phyloP scores from a whole-genome alignment of 73 alveolate species.

The Loxodes magnus region DNA sequence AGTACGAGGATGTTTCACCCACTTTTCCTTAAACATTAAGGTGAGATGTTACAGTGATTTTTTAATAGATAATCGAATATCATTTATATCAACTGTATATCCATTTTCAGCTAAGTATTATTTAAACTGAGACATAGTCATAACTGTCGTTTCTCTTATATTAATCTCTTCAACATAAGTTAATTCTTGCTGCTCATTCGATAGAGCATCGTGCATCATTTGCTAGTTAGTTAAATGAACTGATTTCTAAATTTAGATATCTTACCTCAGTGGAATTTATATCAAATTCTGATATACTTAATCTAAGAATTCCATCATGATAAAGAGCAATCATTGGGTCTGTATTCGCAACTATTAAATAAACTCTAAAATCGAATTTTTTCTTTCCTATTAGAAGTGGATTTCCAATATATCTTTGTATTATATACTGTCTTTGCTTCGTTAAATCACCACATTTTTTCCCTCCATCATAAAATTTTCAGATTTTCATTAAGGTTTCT shows the following conservation, averaged over 20 bases:
- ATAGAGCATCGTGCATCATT: too few species aligned
- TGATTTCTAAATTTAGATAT: too few species aligned
- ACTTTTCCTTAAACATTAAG: background rate
- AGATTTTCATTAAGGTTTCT: too few species aligned
- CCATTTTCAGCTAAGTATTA: too few species aligned
- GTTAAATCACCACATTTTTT: too few species aligned
- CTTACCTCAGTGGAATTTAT: constrained; percentile 1
- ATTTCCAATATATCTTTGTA: constrained; percentile 19
- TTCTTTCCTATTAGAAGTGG: constrained; percentile 12
- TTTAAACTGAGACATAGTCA: too few species aligned
- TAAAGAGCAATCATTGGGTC: constrained; percentile 16
- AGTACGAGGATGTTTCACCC: background rate
- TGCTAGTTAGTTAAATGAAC: too few species aligned
- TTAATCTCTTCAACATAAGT: too few species aligned
- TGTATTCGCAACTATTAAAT: constrained; percentile 10
- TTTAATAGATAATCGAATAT: constrained; percentile 4
- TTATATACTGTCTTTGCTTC: constrained; percentile 67
- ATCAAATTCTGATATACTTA: constrained; percentile 10
- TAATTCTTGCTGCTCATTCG: too few species aligned
- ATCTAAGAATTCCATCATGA: constrained; percentile 21
- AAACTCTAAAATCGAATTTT: constrained; percentile 25
- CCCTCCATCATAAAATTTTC: too few species aligned
- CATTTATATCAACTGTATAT: too few species aligned
- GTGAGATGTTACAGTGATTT: background rate
- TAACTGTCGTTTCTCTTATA: too few species aligned